These are phyloP conservation scores for Quercus suber DNA, from an alignment of 306 rosid genomes.

Conservation along the genomic window DNA sequence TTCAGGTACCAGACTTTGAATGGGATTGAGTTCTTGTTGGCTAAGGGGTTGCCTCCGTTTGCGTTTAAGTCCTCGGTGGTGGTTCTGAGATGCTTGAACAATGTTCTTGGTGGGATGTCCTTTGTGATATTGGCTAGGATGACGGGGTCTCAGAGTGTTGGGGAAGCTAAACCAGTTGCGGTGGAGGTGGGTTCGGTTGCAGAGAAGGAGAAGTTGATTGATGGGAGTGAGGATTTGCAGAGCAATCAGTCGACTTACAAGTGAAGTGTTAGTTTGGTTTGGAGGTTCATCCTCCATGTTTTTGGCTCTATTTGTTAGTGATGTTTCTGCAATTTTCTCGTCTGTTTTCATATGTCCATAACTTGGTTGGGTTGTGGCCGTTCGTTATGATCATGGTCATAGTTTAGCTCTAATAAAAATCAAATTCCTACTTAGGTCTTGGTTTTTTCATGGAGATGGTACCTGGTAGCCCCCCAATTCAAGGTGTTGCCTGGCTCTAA, in stretches of 20 bases:
- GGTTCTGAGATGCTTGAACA: slow-evolving; percentile 72
- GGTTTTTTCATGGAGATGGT: background rate
- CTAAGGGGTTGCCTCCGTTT: slow-evolving; percentile 58
- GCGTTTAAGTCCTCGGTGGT: slow-evolving; percentile 82
- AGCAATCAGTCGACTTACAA: slow-evolving; percentile 54
- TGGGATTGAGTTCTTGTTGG: slow-evolving; percentile 71
- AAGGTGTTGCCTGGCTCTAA: background rate
- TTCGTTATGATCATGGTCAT: background rate
- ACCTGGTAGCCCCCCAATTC: background rate
- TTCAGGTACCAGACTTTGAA: slow-evolving; percentile 85
- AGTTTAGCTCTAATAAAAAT: background rate
- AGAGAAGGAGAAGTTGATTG: slow-evolving; percentile 54
- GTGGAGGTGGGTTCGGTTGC: slow-evolving; percentile 29
- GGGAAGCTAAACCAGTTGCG: slow-evolving; percentile 17
- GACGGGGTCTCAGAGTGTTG: slow-evolving; percentile 76
- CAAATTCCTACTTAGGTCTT: background rate
- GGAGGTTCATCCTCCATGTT: background rate
- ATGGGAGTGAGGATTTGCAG: slow-evolving; percentile 37
- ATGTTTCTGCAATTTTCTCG: slow-evolving; percentile 4
- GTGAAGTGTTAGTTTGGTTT: slow-evolving; percentile 32
- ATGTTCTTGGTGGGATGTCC: slow-evolving; percentile 83
- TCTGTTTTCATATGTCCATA: slow-evolving; percentile 14
- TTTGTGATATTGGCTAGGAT: slow-evolving; percentile 81
- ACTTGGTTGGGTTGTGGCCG: background rate
- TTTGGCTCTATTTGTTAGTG: slow-evolving; percentile 7